Conservation (phyloP, 306 rosid species). For the Mimosa pudica region DNA sequence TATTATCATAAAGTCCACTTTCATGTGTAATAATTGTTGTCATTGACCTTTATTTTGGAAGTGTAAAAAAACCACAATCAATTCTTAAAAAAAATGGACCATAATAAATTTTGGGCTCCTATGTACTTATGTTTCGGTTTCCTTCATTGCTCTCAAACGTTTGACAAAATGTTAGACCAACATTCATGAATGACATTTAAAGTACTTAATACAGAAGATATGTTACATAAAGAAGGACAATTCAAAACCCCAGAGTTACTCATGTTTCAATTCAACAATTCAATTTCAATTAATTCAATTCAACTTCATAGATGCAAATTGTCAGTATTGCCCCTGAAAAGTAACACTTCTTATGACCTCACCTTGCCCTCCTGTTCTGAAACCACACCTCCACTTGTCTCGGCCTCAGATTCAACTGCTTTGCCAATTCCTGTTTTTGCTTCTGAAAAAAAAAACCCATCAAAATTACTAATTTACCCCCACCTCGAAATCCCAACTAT, state of each 20-base stretch:
- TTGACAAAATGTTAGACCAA: conserved; percentile 19
- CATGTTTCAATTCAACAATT: background rate
- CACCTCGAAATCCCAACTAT: background rate
- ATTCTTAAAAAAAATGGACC: background rate
- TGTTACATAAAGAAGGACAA: conserved; percentile 4
- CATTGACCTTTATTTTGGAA: conserved; percentile 25
- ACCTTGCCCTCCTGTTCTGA: conserved; percentile 96
- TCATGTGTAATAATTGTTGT: conserved; percentile 1
- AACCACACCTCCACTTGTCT: conserved; percentile 99
- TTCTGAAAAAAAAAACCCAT: conserved; percentile 46
- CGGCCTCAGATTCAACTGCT: conserved; percentile 74
- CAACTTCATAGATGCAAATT: background rate
- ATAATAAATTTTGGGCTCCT: conserved; percentile 9
- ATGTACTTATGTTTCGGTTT: conserved; percentile 2
- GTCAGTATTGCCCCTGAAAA: conserved; percentile 22
- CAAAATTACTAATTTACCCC: conserved; percentile 9
- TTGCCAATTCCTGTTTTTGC: conserved; percentile 90
- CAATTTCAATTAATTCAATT: background rate
- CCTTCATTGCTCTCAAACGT: conserved; percentile 35
- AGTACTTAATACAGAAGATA: conserved; percentile 21
- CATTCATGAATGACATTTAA: conserved; percentile 15
- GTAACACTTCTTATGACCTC: conserved; percentile 20
- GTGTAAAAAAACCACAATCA: conserved; percentile 5
- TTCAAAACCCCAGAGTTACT: background rate
- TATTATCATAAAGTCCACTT: conserved; percentile 15